Conservation (phyloP, 495 filamentous ascomycete species). For the Neurospora sp. region DNA sequence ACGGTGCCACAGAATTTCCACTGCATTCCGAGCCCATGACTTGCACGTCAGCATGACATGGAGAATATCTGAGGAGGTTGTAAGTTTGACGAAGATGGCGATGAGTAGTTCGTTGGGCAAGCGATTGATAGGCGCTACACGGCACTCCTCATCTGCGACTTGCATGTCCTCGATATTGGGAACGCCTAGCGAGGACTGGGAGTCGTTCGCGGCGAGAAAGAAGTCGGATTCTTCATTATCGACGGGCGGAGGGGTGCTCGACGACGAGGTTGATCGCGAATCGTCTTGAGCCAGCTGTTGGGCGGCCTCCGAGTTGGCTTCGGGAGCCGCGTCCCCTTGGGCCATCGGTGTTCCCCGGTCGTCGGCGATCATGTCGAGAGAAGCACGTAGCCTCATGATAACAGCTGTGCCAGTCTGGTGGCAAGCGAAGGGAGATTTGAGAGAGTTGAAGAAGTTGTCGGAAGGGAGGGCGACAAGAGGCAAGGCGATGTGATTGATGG, state of each 20-base stretch:
- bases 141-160: constrained; percentile 47
- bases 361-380: constrained; percentile 36
- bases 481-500: neutral
- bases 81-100: constrained; percentile 78
- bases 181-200: constrained; percentile 77
- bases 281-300: constrained; percentile 13
- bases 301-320: constrained; percentile 2
- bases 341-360: constrained; percentile 9
- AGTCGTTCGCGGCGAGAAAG: constrained; percentile 79
- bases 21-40: constrained; percentile 84
- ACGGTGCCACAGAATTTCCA: constrained; percentile 90
- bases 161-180: constrained; percentile 65
- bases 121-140: constrained; percentile 60
- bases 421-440: neutral
- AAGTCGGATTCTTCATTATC: constrained; percentile 85
- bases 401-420: neutral
- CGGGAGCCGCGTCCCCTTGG: constrained; percentile 3
- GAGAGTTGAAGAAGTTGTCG: neutral
- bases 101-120: constrained; percentile 94
- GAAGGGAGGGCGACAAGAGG: neutral
- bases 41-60: constrained; percentile 88
- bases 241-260: constrained; percentile 72
- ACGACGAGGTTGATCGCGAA: constrained; percentile 55
- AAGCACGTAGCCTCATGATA: constrained; percentile 24
- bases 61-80: constrained; percentile 60